A percentile compares a stretch with the other conserved stretches of the same genome.
Evolutionary conservation across 2,329 filamentous ascomycete species (phyloP).

Genomic region (Hypoxylon sp.): DNA sequence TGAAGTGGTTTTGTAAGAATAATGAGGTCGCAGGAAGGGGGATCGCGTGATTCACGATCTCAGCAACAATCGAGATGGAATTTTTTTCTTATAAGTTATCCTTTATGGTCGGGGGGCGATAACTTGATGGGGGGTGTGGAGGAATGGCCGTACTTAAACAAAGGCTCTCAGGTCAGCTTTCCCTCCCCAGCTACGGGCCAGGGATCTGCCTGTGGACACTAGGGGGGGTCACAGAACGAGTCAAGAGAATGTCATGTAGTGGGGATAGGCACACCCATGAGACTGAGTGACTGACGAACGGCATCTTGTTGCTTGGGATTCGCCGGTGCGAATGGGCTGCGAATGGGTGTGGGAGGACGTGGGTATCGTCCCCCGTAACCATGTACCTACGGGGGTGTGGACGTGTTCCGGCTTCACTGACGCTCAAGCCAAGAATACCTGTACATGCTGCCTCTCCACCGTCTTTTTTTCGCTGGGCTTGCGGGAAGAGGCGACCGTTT

Average conservation of each 20-base stretch:
- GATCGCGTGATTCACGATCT: conserved; percentile 41
- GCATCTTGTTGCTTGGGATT: conserved; percentile 34
- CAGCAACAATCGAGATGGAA: conserved; percentile 40
- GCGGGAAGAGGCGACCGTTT: conserved; percentile 18
- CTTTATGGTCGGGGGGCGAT: conserved; percentile 39
- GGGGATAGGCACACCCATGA: conserved; percentile 40
- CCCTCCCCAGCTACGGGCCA: conserved; percentile 24
- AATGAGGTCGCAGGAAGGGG: conserved; percentile 26
- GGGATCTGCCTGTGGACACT: conserved; percentile 33
- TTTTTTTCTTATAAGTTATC: conserved; percentile 40
- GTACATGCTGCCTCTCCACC: conserved; percentile 7
- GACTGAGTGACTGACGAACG: conserved; percentile 41
- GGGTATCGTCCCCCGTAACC: conserved; percentile 39
- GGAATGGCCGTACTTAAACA: conserved; percentile 44
- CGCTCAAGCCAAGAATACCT: conserved; percentile 40
- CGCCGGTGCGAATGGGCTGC: conserved; percentile 32
- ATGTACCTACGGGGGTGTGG: conserved; percentile 38
- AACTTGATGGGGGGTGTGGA: conserved; percentile 40
- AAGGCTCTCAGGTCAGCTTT: conserved; percentile 14
- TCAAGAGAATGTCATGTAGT: conserved; percentile 37
- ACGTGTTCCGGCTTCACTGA: conserved; percentile 43
- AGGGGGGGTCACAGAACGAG: conserved; percentile 31
- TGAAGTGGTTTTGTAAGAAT: conserved; percentile 26
- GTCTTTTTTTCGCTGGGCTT: conserved; percentile 25
- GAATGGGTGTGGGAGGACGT: conserved; percentile 41